A percentile compares a stretch with the other conserved stretches of the same genome.
These are phyloP conservation scores for Trametes meyenii DNA, from an alignment of 768 basidiomycete genomes.

Conservation along the genomic window DNA sequence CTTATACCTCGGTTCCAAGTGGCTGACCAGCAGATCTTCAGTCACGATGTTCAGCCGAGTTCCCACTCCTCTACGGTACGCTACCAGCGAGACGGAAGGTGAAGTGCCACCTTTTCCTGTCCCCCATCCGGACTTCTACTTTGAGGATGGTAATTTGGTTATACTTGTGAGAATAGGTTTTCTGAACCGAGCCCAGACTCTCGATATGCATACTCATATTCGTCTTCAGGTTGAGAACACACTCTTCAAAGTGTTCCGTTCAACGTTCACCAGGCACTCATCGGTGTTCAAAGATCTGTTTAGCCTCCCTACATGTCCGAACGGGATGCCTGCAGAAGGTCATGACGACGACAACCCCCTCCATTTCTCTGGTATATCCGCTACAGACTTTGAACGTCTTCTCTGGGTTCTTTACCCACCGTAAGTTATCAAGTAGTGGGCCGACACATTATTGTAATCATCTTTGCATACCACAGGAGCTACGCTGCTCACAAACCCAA, in stretches of 20 bases:
- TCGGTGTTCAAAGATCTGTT: constrained; percentile 30
- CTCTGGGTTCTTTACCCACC: constrained; percentile 67
- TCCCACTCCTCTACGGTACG: not conserved
- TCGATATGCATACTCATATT: not conserved
- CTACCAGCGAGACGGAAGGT: constrained; percentile 16
- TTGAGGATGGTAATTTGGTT: constrained; percentile 54
- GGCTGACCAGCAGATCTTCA: not conserved
- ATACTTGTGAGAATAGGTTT: constrained; percentile 46
- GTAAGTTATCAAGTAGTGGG: constrained; percentile 38
- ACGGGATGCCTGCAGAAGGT: constrained; percentile 27
- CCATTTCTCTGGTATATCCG: constrained; percentile 44
- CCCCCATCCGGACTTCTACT: constrained; percentile 46
- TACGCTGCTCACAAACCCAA: constrained; percentile 55
- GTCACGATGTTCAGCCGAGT: constrained; percentile 2
- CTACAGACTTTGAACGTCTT: constrained; percentile 55
- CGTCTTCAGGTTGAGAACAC: constrained; percentile 54
- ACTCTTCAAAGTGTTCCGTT: constrained; percentile 59
- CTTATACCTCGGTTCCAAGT: not conserved
- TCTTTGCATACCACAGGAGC: constrained; percentile 38
- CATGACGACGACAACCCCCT: constrained; percentile 34
- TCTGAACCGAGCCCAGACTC: not conserved
- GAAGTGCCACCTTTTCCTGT: not conserved
- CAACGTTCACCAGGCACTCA: constrained; percentile 67
- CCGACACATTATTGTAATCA: not conserved
- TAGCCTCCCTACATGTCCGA: constrained; percentile 24